Evolutionary conservation across 1,139 yeast species (phyloP), one percentile per base, ranked within the genome.

Genomic region (Zygosaccharomyces sapae): DNA sequence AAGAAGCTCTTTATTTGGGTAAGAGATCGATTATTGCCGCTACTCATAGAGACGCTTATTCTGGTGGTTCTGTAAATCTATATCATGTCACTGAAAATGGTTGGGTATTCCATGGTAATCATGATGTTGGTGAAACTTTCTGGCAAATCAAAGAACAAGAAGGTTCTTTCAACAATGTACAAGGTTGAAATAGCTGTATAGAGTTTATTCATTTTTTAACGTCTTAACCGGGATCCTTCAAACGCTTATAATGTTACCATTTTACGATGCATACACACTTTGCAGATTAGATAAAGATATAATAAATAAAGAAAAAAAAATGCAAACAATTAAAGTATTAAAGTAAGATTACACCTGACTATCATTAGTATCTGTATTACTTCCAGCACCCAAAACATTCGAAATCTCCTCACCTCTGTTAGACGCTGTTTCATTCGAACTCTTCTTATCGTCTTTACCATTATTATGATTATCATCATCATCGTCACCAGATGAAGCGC

Each of bases 1-100:
- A 92, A 55, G 97, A 92, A 53, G 98, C 98, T 3, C 76, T 94
- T 56, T 86, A 85, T 61, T 77, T 92, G 56, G 98, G 98, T 55
- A 90, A 90, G 71, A 83, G 98, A 70, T 83, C 96, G 49, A 92
- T 92, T 62, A 76, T 92, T 58, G 98, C 98, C 36, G 98, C 98
- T 45, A 86, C 97, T 33, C 98, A 92, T 67, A 84, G 98, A 76
- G 98, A 92, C 70, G 98, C 98, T 9, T 94, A 76, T 71, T 89
- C 97, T 47, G 98, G 98, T 76, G 98, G 98, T 61, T 86, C 96
- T 1, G 81, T 90, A 55, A 92, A 92, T 68, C 74, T 92, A 62
- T 92, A 84, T 68, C 98, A 92, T 65, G 92, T 92, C 50, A 85
- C 94, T 38, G 96, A 88, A 70, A 69, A 79, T 45, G 98, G 98